Conservation (phyloP, 1,139 yeast species). For the Blastobotrys malaysiensis region DNA sequence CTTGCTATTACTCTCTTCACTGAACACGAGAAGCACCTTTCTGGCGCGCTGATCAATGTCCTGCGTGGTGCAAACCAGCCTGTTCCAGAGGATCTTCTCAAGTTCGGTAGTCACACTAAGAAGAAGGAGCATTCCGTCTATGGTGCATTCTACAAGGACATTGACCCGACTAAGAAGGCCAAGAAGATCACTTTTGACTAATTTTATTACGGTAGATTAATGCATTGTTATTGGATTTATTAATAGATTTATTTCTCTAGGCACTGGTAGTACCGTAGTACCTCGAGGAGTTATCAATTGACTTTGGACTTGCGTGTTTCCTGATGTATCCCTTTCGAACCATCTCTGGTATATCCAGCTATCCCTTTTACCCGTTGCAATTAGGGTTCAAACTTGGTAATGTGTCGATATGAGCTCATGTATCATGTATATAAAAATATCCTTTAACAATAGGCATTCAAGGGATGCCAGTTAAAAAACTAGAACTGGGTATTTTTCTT, state of each 20-base stretch:
- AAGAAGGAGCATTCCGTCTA: slow-evolving; percentile 95
- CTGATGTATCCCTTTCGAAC: too few relatives aligned
- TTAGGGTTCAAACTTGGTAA: too few relatives aligned
- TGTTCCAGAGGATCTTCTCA: slow-evolving; percentile 93
- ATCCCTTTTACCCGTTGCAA: too few relatives aligned
- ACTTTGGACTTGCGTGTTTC: too few relatives aligned
- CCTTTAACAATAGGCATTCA: too few relatives aligned
- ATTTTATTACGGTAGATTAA: not conserved
- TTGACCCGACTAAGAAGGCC: slow-evolving; percentile 80
- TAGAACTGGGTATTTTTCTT: too few relatives aligned
- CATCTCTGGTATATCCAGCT: too few relatives aligned
- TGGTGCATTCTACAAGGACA: slow-evolving; percentile 93
- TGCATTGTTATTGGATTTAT: not conserved
- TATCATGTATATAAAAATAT: too few relatives aligned
- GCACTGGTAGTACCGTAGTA: not conserved
- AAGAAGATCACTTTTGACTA: slow-evolving; percentile 76
- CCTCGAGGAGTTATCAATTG: too few relatives aligned
- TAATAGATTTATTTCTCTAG: not conserved
- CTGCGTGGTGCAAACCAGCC: slow-evolving; percentile 90
- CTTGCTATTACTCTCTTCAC: slow-evolving; percentile 93
- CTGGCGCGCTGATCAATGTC: slow-evolving; percentile 91
- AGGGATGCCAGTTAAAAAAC: too few relatives aligned
- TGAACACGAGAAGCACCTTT: slow-evolving; percentile 92
- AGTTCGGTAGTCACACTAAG: slow-evolving; percentile 96
- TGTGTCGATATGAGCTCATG: too few relatives aligned